Percentiles rank a stretch among this genome's conserved stretches.
Conservation (phyloP, 2,329 filamentous ascomycete species). For the Aureobasidium mangrovei region DNA sequence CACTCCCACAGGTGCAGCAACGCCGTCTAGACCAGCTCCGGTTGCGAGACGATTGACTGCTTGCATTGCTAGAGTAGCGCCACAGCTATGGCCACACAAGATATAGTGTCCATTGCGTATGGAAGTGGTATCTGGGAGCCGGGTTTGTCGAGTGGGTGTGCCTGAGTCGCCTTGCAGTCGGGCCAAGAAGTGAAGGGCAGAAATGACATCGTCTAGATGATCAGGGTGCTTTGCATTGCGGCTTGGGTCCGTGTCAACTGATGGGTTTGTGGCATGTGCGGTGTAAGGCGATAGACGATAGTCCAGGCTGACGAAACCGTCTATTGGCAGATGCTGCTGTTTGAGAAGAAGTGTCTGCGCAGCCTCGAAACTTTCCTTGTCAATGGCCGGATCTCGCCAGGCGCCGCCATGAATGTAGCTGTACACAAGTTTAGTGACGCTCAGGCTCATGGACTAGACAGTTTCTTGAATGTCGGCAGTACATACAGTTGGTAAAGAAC, state of each 20-base stretch:
- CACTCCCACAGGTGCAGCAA: slow-evolving; percentile 35
- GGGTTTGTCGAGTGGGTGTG: not conserved
- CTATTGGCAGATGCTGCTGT: slow-evolving; percentile 31
- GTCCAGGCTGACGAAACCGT: slow-evolving; percentile 55
- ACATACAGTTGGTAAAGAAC: slow-evolving; percentile 14
- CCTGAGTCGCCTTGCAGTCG: slow-evolving; percentile 36
- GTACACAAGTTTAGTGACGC: not conserved
- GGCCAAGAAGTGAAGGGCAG: slow-evolving; percentile 44
- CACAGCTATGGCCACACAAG: slow-evolving; percentile 54
- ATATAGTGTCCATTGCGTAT: slow-evolving; percentile 36
- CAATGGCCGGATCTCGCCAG: slow-evolving; percentile 40
- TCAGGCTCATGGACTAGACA: not conserved
- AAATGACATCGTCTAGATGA: slow-evolving; percentile 50
- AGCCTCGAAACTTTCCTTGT: slow-evolving; percentile 27
- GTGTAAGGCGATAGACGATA: slow-evolving; percentile 53
- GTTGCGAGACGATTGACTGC: slow-evolving; percentile 36
- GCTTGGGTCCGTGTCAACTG: slow-evolving; percentile 36
- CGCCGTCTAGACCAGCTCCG: slow-evolving; percentile 24
- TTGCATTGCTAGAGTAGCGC: slow-evolving; percentile 56
- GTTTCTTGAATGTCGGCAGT: not conserved
- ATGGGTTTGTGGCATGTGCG: slow-evolving; percentile 36
- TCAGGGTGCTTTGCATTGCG: slow-evolving; percentile 49
- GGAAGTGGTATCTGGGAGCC: not conserved
- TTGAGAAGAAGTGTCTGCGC: slow-evolving; percentile 31
- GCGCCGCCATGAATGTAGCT: slow-evolving; percentile 43